These are phyloP conservation scores for Russula foetens DNA, from an alignment of 768 basidiomycete genomes.

Conservation along the genomic window DNA sequence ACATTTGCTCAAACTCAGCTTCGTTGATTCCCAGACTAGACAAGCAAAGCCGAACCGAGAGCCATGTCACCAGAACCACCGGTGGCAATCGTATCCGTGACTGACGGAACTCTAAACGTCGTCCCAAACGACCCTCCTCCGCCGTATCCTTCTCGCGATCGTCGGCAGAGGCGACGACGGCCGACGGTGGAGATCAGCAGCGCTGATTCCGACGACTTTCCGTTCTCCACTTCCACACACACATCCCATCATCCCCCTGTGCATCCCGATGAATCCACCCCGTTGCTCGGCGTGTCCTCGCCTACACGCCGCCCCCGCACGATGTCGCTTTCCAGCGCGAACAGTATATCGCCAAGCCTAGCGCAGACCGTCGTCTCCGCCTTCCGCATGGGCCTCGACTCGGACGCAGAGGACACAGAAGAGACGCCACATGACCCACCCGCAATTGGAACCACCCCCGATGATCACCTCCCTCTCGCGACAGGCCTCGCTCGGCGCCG, in stretches of 20 bases:
- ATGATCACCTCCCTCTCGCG: slow-evolving; percentile 7
- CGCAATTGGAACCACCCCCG: background rate
- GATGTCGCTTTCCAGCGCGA: slow-evolving; percentile 39
- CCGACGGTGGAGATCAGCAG: slow-evolving; percentile 25
- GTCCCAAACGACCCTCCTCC: slow-evolving; percentile 53
- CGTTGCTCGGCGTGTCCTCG: slow-evolving; percentile 31
- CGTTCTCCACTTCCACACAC: slow-evolving; percentile 20
- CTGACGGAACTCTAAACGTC: background rate
- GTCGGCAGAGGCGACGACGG: slow-evolving; percentile 33
- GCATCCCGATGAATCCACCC: slow-evolving; percentile 40
- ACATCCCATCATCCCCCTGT: slow-evolving; percentile 16
- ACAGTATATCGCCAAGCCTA: slow-evolving; percentile 53
- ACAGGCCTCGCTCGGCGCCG: slow-evolving; percentile 8
- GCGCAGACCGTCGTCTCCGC: slow-evolving; percentile 63
- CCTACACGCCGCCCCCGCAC: slow-evolving; percentile 39
- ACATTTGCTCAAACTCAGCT: background rate
- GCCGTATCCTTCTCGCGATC: slow-evolving; percentile 51
- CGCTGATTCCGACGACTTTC: slow-evolving; percentile 26
- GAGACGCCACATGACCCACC: slow-evolving; percentile 15
- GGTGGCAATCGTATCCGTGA: background rate
- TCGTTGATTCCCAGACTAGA: background rate
- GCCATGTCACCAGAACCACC: slow-evolving; percentile 14
- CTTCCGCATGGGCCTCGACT: slow-evolving; percentile 46
- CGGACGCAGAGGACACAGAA: slow-evolving; percentile 27
- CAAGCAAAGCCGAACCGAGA: background rate